Conservation (phyloP, 495 filamentous ascomycete genomes). For the Penicillium paxilli region DNA sequence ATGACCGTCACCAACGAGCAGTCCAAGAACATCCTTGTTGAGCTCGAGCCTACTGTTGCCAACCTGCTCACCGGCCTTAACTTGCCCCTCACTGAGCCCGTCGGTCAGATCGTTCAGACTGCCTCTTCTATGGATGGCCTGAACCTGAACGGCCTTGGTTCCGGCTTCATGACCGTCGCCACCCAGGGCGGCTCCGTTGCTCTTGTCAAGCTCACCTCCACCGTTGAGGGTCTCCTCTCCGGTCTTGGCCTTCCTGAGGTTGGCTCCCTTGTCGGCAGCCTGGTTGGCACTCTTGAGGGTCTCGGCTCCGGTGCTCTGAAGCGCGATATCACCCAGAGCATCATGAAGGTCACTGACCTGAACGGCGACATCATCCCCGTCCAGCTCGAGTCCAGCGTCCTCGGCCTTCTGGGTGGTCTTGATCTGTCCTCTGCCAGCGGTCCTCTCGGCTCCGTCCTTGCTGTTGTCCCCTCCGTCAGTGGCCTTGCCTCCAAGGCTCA, state of each 20-base stretch:
- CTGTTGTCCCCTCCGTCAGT: conserved; percentile 4
- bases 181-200: conserved; percentile 10
- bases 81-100: conserved; percentile 11
- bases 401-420: conserved; percentile 13
- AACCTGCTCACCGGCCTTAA: conserved; percentile 15
- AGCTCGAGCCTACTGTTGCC: conserved; percentile 18
- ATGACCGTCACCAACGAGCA: conserved; percentile 22
- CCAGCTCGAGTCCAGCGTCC: conserved; percentile 13
- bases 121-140: conserved; percentile 13
- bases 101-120: conserved; percentile 19
- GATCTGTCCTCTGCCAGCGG: conserved; percentile 17
- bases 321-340: conserved; percentile 8
- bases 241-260: conserved; percentile 67
- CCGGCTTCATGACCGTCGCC: conserved; percentile 17
- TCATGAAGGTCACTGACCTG: conserved; percentile 18
- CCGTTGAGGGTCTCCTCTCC: conserved; percentile 11
- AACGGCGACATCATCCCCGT: conserved; percentile 14
- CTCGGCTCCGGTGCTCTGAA: conserved; percentile 12
- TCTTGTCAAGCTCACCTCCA: conserved; percentile 23
- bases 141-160: conserved; percentile 9
- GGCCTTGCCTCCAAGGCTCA: conserved; percentile 9
- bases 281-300: conserved; percentile 17
- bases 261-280: conserved; percentile 52
- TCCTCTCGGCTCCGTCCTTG: conserved; percentile 20
- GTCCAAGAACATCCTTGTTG: conserved; percentile 16